Conservation (phyloP, 2,329 filamentous ascomycete species). For the Alternaria arborescens region DNA sequence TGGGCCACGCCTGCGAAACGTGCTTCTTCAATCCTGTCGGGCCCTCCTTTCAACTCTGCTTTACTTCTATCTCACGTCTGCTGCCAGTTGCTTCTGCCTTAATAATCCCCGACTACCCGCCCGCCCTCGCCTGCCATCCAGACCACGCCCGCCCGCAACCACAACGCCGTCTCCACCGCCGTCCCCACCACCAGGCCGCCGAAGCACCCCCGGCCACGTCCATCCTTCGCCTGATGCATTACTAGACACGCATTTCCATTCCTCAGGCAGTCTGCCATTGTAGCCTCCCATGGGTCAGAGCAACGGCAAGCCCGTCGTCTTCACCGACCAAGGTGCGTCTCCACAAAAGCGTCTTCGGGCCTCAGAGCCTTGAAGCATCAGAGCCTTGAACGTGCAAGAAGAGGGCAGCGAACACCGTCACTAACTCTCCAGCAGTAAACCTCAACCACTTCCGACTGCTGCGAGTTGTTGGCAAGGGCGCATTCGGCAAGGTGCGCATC, state of each 20-base stretch:
- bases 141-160: slow-evolving; percentile 15
- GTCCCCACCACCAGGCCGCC: slow-evolving; percentile 17
- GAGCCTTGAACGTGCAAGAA: background rate
- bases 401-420: background rate
- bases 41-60: slow-evolving; percentile 34
- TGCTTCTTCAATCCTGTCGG: slow-evolving; percentile 34
- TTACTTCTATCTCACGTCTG: slow-evolving; percentile 3
- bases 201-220: slow-evolving; percentile 3
- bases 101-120: slow-evolving; percentile 14
- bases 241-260: slow-evolving; percentile 22
- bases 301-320: slow-evolving; percentile 90
- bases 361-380: too few relatives aligned
- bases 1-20: slow-evolving; percentile 34
- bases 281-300: slow-evolving; percentile 81
- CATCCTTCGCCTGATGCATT: slow-evolving; percentile 35
- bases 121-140: slow-evolving; percentile 7
- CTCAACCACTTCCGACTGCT: slow-evolving; percentile 96
- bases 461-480: slow-evolving; percentile 94
- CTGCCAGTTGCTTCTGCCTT: slow-evolving; percentile 13
- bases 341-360: background rate
- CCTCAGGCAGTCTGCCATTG: slow-evolving; percentile 36
- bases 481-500: slow-evolving; percentile 98
- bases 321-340: slow-evolving; percentile 86
- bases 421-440: slow-evolving; percentile 70
- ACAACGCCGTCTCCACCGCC: slow-evolving; percentile 9